Evolutionary conservation across 225 moss, liverwort and hornwort genomes (phyloP).

Genomic region (Polytrichum formosum): DNA sequence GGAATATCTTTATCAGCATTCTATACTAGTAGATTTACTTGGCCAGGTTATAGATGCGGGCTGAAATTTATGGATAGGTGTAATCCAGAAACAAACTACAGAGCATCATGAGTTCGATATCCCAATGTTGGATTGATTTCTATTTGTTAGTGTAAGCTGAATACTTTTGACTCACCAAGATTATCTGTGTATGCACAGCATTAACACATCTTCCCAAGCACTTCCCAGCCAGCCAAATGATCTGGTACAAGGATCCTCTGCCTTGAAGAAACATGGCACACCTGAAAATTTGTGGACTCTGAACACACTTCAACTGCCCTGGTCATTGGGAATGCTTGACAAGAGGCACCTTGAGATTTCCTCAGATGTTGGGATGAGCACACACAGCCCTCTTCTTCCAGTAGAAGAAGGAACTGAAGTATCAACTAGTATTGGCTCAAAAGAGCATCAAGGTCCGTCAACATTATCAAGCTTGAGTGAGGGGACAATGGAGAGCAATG

Average conservation of each 20-base stretch:
- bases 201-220: not conserved
- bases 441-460: not conserved
- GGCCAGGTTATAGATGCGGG: too few relatives aligned
- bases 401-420: not conserved
- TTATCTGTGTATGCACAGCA: slow-evolving; percentile 9
- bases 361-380: slow-evolving; percentile 3
- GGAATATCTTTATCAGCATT: too few relatives aligned
- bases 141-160: not conserved
- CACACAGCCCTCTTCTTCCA: not conserved
- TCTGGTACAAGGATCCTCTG: not conserved
- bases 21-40: too few relatives aligned
- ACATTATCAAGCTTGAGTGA: not conserved
- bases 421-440: not conserved
- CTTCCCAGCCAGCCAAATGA: not conserved
- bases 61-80: too few relatives aligned
- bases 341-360: not conserved
- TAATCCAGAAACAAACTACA: too few relatives aligned
- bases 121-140: not conserved
- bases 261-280: not conserved
- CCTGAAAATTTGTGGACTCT: not conserved
- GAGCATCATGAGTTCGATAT: too few relatives aligned
- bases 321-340: not conserved
- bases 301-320: not conserved
- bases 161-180: too few relatives aligned
- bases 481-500: not conserved